Evolutionary conservation across 2,329 filamentous ascomycete genomes (phyloP).

Genomic region (Eurotiales sp.): DNA sequence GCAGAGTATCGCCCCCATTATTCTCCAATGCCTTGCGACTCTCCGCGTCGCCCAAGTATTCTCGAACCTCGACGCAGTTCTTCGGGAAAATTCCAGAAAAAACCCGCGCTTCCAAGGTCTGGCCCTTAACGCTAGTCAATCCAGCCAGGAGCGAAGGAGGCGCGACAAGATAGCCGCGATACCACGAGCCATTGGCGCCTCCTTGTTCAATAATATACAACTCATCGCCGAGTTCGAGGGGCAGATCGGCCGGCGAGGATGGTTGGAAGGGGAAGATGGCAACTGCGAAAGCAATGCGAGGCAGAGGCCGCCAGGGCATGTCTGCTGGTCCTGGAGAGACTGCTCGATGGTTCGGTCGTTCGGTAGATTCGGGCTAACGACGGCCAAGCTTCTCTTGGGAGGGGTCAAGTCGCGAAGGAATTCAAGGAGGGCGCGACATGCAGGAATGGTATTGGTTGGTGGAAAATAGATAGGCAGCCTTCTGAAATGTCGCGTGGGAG

Average conservation of each 20-base stretch:
- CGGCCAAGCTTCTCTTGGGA: not conserved
- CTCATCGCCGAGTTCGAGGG: slow-evolving; percentile 96
- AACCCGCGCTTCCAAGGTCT: slow-evolving; percentile 90
- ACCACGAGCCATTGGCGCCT: slow-evolving; percentile 78
- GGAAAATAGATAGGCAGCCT: not conserved
- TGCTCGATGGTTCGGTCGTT: slow-evolving; percentile 8
- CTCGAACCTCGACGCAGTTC: slow-evolving; percentile 90
- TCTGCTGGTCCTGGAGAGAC: slow-evolving; percentile 23
- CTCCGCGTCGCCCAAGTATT: slow-evolving; percentile 76
- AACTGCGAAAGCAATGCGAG: slow-evolving; percentile 95
- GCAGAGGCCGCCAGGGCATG: slow-evolving; percentile 97
- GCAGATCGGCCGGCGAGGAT: slow-evolving; percentile 81
- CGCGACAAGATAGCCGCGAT: slow-evolving; percentile 90
- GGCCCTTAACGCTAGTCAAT: slow-evolving; percentile 82
- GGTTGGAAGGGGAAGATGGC: slow-evolving; percentile 92
- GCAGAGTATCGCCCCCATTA: slow-evolving; percentile 36
- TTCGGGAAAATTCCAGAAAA: slow-evolving; percentile 98
- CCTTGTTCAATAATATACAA: slow-evolving; percentile 98
- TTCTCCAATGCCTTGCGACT: slow-evolving; percentile 30
- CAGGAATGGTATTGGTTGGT: slow-evolving; percentile 11
- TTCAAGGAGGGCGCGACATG: slow-evolving; percentile 12
- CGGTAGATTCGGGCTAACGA: slow-evolving; percentile 3
- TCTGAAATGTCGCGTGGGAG: slow-evolving; percentile 13
- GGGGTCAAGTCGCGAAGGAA: not conserved
- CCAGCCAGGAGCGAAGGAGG: slow-evolving; percentile 90